Conservation (phyloP, 2,329 filamentous ascomycete species). For the Alternaria panax region DNA sequence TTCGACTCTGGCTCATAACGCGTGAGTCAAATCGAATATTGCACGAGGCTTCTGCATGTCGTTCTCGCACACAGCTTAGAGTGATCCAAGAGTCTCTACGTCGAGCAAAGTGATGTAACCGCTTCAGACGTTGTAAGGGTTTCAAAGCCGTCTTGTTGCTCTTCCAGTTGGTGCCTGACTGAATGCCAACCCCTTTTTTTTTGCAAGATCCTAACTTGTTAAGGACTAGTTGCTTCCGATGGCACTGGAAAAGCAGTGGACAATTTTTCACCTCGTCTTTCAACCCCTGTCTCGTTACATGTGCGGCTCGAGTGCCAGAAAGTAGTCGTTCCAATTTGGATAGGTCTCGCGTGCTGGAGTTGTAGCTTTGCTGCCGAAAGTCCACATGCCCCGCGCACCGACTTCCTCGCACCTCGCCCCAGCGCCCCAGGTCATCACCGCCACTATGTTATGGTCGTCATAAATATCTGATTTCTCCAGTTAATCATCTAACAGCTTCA, state of each 20-base stretch:
- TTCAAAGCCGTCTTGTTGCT: neutral
- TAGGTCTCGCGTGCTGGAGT: neutral
- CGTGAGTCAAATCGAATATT: neutral
- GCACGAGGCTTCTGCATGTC: neutral
- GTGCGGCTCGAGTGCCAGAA: neutral
- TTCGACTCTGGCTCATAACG: neutral
- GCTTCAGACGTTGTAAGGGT: neutral
- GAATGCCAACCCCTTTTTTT: neutral
- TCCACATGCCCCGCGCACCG: neutral
- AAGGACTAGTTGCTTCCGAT: neutral
- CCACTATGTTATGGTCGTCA: accelerated
- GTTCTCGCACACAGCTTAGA: neutral
- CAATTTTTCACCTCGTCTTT: neutral
- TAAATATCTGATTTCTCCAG: accelerated
- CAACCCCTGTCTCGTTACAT: neutral
- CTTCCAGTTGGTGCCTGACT: neutral
- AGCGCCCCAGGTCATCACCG: neutral
- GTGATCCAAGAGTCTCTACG: neutral
- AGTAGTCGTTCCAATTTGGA: neutral
- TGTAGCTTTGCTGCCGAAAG: neutral
- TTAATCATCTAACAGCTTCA: conserved; percentile 5
- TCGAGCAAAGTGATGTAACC: neutral
- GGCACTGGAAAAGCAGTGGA: neutral
- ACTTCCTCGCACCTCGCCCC: neutral
- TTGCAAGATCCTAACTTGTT: neutral